Conservation (phyloP, 257 asterid species). For the Linderniella brevidens region DNA sequence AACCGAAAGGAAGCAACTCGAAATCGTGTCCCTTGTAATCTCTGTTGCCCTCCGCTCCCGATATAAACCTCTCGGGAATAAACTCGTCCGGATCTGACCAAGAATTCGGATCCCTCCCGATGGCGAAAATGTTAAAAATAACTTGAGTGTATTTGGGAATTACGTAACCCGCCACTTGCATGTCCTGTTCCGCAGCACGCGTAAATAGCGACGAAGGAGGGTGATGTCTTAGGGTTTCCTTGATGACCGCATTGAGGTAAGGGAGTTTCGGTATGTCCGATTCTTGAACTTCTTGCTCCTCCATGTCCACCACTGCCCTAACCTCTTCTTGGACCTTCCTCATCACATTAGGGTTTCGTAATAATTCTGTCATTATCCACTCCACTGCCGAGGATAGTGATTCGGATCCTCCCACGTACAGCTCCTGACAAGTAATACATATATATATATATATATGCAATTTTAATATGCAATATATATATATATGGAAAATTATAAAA, state of each 20-base stretch:
- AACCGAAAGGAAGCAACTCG: not conserved
- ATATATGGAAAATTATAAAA: too few species aligned
- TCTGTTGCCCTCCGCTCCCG: not conserved
- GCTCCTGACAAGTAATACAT: conserved; percentile 6
- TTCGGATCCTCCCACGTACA: conserved; percentile 18
- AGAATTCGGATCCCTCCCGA: not conserved
- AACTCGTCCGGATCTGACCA: not conserved
- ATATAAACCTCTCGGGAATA: not conserved
- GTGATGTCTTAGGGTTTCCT: not conserved
- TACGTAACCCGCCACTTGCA: not conserved
- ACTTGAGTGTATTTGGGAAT: not conserved
- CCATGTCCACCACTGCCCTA: conserved; percentile 5
- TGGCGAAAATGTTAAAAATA: not conserved
- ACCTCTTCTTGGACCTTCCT: conserved; percentile 13
- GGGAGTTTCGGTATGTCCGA: conserved; percentile 4
- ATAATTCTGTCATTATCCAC: conserved; percentile 24
- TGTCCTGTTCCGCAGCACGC: not conserved
- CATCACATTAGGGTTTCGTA: conserved; percentile 10
- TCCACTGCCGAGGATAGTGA: conserved; percentile 13
- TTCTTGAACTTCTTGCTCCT: conserved; percentile 9
- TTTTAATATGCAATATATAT: too few species aligned
- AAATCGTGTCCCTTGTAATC: not conserved
- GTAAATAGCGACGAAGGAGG: not conserved
- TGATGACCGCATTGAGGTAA: not conserved
- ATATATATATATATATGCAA: not conserved